phyloP scores from a whole-genome alignment of 1,284 basidiomycete genomes.

The Coriolopsis trogii region DNA sequence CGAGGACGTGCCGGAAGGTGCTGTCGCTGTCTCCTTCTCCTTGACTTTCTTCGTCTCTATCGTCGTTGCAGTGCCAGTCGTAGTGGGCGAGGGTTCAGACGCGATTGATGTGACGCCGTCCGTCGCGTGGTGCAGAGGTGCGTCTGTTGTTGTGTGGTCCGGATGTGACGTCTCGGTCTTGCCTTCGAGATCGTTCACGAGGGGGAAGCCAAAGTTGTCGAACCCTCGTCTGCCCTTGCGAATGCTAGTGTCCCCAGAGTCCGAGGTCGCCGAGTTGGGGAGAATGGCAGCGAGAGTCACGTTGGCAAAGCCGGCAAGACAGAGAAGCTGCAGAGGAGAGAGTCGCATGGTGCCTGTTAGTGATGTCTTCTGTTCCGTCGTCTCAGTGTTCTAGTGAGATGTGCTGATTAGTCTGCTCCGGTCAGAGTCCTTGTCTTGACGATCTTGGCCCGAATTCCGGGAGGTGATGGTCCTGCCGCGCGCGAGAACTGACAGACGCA shows the following conservation, averaged over 20 bases:
- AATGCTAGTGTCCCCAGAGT: not conserved
- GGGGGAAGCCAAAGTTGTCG: constrained; percentile 10
- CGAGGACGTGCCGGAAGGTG: constrained; percentile 19
- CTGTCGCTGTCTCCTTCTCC: constrained; percentile 4
- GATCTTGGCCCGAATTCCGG: too few species aligned
- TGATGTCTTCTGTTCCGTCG: not conserved
- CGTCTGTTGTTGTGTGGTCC: not conserved
- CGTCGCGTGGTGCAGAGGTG: too few species aligned
- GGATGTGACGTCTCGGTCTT: not conserved
- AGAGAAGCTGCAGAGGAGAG: constrained; percentile 6
- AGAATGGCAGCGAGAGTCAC: constrained; percentile 7
- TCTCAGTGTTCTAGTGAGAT: not conserved
- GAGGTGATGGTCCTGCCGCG: not conserved
- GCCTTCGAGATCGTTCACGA: constrained; percentile 11
- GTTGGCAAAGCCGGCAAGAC: constrained; percentile 8
- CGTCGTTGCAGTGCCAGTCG: not conserved
- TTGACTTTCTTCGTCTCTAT: constrained; percentile 3
- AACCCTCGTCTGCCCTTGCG: constrained; percentile 1
- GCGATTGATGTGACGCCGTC: too few species aligned
- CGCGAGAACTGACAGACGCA: not conserved
- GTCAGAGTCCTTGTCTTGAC: not conserved
- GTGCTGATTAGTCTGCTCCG: not conserved
- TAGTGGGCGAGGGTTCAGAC: not conserved
- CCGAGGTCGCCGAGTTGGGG: not conserved
- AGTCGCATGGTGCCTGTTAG: constrained; percentile 21